Evolutionary conservation across 169 alveolate genomes (phyloP).

Genomic region (Plasmodium blacklocki): DNA sequence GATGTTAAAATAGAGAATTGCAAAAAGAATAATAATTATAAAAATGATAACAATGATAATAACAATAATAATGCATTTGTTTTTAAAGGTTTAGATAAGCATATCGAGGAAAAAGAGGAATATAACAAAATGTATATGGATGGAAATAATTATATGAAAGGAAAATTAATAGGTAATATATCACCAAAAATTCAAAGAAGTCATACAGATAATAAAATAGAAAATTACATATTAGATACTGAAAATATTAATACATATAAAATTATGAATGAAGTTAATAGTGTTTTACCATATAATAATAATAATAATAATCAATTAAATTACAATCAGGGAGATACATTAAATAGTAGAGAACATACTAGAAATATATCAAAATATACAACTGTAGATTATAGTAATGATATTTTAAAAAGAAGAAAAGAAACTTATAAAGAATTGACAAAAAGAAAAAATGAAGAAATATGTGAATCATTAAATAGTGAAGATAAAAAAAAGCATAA

Average conservation of each 20-base stretch:
- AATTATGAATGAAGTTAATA: constrained; percentile 4
- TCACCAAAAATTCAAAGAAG: background rate
- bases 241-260: constrained; percentile 21
- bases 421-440: constrained; percentile 1
- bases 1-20: constrained; percentile 6
- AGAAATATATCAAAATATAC: constrained; percentile 1
- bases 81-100: background rate
- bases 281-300: constrained; percentile 1
- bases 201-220: constrained; percentile 5
- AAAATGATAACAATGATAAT: constrained; percentile 3
- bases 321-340: constrained; percentile 11
- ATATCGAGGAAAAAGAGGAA: constrained; percentile 20
- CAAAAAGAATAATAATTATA: background rate
- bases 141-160: constrained; percentile 33
- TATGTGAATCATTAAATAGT: constrained; percentile 4
- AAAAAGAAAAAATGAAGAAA: background rate
- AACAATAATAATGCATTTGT: background rate
- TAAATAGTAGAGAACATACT: constrained; percentile 9
- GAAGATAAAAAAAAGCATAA: constrained; percentile 68
- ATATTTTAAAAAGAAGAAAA: constrained; percentile 6
- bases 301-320: background rate
- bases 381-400: constrained; percentile 2
- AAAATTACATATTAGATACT: constrained; percentile 3
- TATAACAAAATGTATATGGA: constrained; percentile 2
- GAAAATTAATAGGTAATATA: background rate